Conservation (phyloP, 164 flowering plant genomes). For the Macadamia integrifolia region DNA sequence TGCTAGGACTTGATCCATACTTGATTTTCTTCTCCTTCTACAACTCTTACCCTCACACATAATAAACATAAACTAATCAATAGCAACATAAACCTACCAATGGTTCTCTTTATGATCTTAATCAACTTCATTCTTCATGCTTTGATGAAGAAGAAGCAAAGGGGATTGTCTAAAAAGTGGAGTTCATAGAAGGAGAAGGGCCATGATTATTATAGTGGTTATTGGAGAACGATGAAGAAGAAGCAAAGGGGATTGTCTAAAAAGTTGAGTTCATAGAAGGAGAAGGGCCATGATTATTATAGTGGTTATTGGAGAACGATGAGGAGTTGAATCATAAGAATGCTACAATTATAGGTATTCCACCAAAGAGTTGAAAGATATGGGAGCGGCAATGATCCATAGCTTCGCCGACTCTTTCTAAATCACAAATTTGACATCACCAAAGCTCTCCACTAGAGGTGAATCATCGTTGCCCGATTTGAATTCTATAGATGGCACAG, state of each 20-base stretch:
- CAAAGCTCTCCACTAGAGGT: too few species aligned
- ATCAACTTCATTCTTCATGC: constrained; percentile 19
- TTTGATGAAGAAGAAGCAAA: neutral
- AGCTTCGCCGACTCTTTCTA: too few species aligned
- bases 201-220: constrained; percentile 31
- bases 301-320: constrained; percentile 50
- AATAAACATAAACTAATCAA: constrained; percentile 22
- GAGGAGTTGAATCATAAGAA: constrained; percentile 54
- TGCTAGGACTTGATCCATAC: too few species aligned
- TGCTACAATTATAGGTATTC: constrained; percentile 52
- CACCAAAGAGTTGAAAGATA: constrained; percentile 43
- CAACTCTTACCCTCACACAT: constrained; percentile 11
- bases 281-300: constrained; percentile 15
- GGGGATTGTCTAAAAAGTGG: constrained; percentile 4
- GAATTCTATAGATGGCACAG: too few species aligned
- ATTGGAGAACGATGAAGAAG: constrained; percentile 42
- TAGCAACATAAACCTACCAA: constrained; percentile 39
- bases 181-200: constrained; percentile 16
- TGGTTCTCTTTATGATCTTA: constrained; percentile 30
- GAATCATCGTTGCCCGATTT: too few species aligned
- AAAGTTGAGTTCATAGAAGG: constrained; percentile 15
- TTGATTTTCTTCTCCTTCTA: constrained; percentile 2
- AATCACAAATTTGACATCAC: too few species aligned
- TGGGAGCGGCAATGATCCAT: too few species aligned
- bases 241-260: neutral